phyloP scores from a whole-genome alignment of 2,329 filamentous ascomycete species.

The Aspergillus tanneri region DNA sequence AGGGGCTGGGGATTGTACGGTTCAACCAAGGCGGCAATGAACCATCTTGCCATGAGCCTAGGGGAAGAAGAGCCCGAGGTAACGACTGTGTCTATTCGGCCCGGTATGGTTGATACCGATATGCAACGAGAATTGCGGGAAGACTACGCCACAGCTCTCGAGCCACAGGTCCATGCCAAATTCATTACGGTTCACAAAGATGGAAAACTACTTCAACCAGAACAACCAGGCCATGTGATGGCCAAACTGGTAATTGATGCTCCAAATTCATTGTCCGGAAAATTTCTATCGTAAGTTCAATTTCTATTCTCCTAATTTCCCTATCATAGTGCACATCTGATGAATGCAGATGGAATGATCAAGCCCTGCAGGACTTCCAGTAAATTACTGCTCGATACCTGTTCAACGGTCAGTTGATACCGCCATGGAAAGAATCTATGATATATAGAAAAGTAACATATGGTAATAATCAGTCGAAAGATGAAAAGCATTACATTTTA shows the following conservation, averaged over 20 bases:
- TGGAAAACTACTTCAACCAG: conserved; percentile 73
- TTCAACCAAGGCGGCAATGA: conserved; percentile 39
- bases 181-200: conserved; percentile 70
- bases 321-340: conserved; percentile 23
- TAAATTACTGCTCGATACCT: conserved; percentile 22
- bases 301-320: not conserved
- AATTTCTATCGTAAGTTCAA: conserved; percentile 56
- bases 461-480: conserved; percentile 58
- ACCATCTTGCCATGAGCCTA: conserved; percentile 31
- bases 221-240: conserved; percentile 83
- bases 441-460: conserved; percentile 16
- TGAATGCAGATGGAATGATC: conserved; percentile 46
- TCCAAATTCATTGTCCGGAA: conserved; percentile 68
- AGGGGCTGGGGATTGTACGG: conserved; percentile 39
- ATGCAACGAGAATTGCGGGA: conserved; percentile 66
- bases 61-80: conserved; percentile 31
- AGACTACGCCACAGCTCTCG: conserved; percentile 63
- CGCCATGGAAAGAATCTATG: conserved; percentile 23
- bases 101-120: conserved; percentile 37
- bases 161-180: conserved; percentile 56
- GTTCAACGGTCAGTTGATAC: conserved; percentile 31
- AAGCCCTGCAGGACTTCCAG: conserved; percentile 45
- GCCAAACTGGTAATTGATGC: conserved; percentile 71
- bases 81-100: conserved; percentile 30
- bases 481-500: conserved; percentile 63